phyloP scores from a whole-genome alignment of 1,284 basidiomycete genomes.

The Cerrena zonata region DNA sequence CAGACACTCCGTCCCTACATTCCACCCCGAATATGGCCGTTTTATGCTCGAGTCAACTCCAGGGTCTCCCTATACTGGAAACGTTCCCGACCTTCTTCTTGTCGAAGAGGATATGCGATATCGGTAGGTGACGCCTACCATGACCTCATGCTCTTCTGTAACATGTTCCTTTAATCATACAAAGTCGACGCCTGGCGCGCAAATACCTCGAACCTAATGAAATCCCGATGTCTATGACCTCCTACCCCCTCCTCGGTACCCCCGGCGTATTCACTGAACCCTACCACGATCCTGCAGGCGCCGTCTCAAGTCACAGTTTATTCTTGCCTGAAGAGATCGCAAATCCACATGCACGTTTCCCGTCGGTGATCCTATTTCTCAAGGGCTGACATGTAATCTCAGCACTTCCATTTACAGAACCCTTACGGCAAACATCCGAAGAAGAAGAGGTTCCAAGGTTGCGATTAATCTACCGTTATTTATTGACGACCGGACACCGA shows the following conservation, averaged over 20 bases:
- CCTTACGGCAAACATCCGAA: conserved; percentile 91
- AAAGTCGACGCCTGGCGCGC: conserved; percentile 78
- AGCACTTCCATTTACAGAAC: conserved; percentile 53
- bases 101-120: conserved; percentile 95
- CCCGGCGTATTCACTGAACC: conserved; percentile 91
- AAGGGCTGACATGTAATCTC: conserved; percentile 10
- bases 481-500: conserved; percentile 81
- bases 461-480: conserved; percentile 94
- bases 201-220: conserved; percentile 82
- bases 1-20: conserved; percentile 80
- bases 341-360: conserved; percentile 95
- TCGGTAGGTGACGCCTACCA: conserved; percentile 39
- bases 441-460: conserved; percentile 86
- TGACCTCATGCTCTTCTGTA: conserved; percentile 7
- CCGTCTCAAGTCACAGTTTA: conserved; percentile 81
- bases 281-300: conserved; percentile 66
- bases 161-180: conserved; percentile 7
- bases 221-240: conserved; percentile 88
- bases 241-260: conserved; percentile 89
- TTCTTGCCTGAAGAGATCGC: conserved; percentile 96
- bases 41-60: conserved; percentile 99
- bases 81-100: conserved; percentile 75
- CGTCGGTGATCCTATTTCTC: conserved; percentile 50
- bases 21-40: conserved; percentile 96
- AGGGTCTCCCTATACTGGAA: conserved; percentile 88